Evolutionary conservation across 108 stramenopile genomes (phyloP), one percentile per base, ranked within the genome.

Genomic region (Aurantiochytrium sp.): DNA sequence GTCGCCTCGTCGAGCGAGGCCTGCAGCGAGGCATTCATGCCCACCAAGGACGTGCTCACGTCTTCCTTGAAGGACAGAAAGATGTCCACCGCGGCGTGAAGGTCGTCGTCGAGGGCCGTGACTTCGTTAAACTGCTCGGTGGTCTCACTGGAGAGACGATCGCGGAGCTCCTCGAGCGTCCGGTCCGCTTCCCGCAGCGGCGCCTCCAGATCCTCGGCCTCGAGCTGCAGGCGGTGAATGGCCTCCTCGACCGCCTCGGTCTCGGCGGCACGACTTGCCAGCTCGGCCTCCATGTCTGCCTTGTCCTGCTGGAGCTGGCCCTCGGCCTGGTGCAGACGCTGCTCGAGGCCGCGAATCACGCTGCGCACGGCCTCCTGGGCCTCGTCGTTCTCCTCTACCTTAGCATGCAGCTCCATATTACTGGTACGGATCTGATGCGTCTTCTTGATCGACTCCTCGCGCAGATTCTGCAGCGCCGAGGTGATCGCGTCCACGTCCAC

Each of bases 321-420:
- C 91, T 96, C 92, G 68, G 90, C 89, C 22, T 55, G 69, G 68
- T 94, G 94, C 54, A 89, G 93, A 55, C 91, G 89, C 6, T 92
- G 86, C 55, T 95, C 90, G 86, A 95, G 94, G 12, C 86, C 88
- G 31, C 88, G 85, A 4, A 91, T 89, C 30, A 94, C 91, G 42
- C 92, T 89, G 55, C 95, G 95, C 86, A 95, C 95, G 50, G 91
- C 90, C 37, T 91, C 88, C 4, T 95, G 89, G 21, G 92, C 91
- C 8, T 89, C 89, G 68, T 94, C 92, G 93, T 95, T 94, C 27
- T 96, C 92, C 36, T 93, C 93, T 87, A 96, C 94, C 90, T 94
- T 93, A 55, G 90, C 81, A 2, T 48, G 73, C 39, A 81, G 39
- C 39, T 81, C 73, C 73, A 81, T 81, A 24, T 41, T 48, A 21